phyloP scores from a whole-genome alignment of 2,329 filamentous ascomycete species.

The Aureobasidium subglaciale region DNA sequence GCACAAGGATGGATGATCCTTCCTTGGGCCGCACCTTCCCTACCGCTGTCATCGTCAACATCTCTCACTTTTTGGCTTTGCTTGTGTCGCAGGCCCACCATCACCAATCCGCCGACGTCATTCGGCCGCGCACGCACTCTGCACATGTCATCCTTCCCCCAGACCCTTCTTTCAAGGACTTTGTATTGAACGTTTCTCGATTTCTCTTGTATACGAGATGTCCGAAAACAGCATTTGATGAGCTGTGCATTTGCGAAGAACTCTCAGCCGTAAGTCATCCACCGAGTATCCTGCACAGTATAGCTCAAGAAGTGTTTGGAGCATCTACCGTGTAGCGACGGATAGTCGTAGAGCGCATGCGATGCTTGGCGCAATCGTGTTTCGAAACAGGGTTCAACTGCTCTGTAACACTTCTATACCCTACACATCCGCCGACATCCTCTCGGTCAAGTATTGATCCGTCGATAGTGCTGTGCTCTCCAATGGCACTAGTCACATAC shows the following conservation, averaged over 20 bases:
- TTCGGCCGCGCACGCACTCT: slow-evolving; percentile 1
- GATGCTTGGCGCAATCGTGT: too few species aligned
- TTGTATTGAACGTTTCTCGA: background rate
- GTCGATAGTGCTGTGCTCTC: background rate
- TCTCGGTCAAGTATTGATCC: background rate
- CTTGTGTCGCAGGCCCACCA: background rate
- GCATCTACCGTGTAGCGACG: too few species aligned
- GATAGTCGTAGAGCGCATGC: too few species aligned
- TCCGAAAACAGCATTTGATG: too few species aligned
- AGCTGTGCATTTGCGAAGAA: too few species aligned
- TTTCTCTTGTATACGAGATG: too few species aligned
- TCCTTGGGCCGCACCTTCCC: slow-evolving; percentile 1
- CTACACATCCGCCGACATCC: slow-evolving; percentile 3
- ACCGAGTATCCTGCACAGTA: too few species aligned
- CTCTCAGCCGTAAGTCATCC: too few species aligned
- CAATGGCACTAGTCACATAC: slow-evolving; percentile 63
- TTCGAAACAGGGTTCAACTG: background rate
- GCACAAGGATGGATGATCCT: background rate
- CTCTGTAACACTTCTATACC: background rate
- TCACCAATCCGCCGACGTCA: background rate
- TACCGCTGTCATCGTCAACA: background rate
- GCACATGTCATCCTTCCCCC: slow-evolving; percentile 7
- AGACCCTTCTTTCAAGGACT: background rate
- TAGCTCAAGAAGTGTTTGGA: too few species aligned
- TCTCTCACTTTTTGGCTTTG: slow-evolving; percentile 2